A percentile compares a stretch with the other conserved stretches of the same genome.
Evolutionary conservation across 2,329 filamentous ascomycete genomes (phyloP).

Genomic region (Cladophialophora carrionii): DNA sequence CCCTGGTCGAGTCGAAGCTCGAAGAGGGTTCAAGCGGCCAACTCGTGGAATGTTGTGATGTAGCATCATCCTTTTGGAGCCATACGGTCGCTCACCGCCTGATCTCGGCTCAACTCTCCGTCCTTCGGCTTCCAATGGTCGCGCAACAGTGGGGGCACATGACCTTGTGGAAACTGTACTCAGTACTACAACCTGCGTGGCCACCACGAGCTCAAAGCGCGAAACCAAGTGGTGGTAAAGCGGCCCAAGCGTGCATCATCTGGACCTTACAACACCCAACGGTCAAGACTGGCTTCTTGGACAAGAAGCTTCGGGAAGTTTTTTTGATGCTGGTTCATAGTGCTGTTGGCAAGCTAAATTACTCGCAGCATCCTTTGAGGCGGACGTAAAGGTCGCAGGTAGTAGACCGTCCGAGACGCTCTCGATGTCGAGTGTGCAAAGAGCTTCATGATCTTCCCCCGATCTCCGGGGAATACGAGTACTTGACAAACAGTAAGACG

Average conservation of each 20-base stretch:
- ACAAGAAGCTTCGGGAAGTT: background rate
- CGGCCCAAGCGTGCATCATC: background rate
- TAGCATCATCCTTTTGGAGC: background rate
- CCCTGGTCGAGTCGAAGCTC: background rate
- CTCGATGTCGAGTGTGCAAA: background rate
- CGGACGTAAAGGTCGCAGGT: background rate
- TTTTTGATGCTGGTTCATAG: background rate
- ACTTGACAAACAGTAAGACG: background rate
- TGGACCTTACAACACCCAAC: background rate
- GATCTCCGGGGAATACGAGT: background rate
- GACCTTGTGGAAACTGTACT: background rate
- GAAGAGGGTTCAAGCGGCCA: background rate
- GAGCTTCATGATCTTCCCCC: background rate
- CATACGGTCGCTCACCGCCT: background rate
- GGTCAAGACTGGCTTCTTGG: background rate
- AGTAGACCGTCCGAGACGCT: background rate
- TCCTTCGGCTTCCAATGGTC: constrained; percentile 3
- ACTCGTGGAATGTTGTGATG: background rate
- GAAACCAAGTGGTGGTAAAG: background rate
- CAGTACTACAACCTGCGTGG: background rate
- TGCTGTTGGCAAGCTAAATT: background rate
- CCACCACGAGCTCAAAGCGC: constrained; percentile 3
- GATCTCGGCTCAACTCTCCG: background rate
- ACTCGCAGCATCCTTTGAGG: background rate
- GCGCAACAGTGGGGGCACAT: background rate